A percentile compares a stretch with the other conserved stretches of the same genome.
These are phyloP conservation scores for Scheffersomyces ergatensis DNA, from an alignment of 805 yeast genomes.

Conservation along the genomic window DNA sequence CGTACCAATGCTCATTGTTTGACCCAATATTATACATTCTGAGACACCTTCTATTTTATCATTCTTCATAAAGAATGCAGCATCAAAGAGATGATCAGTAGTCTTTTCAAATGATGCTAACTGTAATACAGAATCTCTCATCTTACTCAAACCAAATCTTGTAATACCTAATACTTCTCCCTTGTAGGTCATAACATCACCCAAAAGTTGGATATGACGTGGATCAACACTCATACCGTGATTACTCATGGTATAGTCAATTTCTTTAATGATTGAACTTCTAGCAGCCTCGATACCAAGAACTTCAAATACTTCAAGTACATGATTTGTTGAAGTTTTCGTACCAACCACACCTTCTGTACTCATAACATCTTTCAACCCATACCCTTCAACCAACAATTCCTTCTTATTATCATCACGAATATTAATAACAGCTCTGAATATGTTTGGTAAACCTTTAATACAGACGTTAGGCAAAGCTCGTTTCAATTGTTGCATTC, in stretches of 20 bases:
- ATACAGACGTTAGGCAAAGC: conserved; percentile 84
- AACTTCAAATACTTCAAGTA: conserved; percentile 83
- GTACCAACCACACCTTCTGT: conserved; percentile 95
- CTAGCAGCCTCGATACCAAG: conserved; percentile 98
- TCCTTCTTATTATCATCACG: conserved; percentile 84
- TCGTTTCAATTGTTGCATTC: conserved; percentile 87
- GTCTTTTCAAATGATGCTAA: conserved; percentile 97
- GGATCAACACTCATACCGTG: conserved; percentile 99
- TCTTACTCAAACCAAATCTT: conserved; percentile 94
- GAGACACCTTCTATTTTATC: conserved; percentile 97
- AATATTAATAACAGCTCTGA: conserved; percentile 96
- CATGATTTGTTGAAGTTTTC: conserved; percentile 86
- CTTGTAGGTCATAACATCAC: conserved; percentile 98
- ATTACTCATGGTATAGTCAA: conserved; percentile 96
- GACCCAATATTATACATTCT: conserved; percentile 96
- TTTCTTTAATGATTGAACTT: conserved; percentile 86
- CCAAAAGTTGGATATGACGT: conserved; percentile 94
- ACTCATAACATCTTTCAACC: conserved; percentile 92
- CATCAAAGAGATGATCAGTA: conserved; percentile 96
- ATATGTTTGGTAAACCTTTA: conserved; percentile 86
- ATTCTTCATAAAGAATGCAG: conserved; percentile 95
- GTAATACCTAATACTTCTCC: conserved; percentile 99
- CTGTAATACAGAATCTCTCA: conserved; percentile 97
- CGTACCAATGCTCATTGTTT: conserved; percentile 96
- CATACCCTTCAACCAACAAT: conserved; percentile 95